Evolutionary conservation across 495 filamentous ascomycete genomes (phyloP).

Genomic region (Lasiosphaeria miniovina): DNA sequence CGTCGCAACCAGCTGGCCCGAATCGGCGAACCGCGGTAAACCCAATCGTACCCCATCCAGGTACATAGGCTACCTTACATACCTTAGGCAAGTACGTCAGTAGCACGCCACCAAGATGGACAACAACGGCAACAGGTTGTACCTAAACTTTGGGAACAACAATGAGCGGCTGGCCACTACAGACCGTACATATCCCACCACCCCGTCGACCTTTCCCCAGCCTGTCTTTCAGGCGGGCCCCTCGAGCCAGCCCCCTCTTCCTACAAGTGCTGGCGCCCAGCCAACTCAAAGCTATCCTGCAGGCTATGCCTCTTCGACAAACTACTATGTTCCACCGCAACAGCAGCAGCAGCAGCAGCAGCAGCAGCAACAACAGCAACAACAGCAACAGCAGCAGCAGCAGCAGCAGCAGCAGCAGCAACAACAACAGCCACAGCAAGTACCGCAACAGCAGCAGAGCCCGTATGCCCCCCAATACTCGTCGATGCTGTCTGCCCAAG

Average conservation of each 20-base stretch:
- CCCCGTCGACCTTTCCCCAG: conserved; percentile 93
- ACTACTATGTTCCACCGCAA: conserved; percentile 25
- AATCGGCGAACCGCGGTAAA: not conserved
- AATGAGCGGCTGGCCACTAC: conserved; percentile 62
- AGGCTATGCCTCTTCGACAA: conserved; percentile 24
- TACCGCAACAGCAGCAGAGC: conserved; percentile 15
- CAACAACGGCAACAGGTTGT: conserved; percentile 60
- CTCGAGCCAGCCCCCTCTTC: conserved; percentile 27
- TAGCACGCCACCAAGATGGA: conserved; percentile 39
- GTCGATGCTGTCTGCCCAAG: conserved; percentile 27
- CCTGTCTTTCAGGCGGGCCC: conserved; percentile 58
- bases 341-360: conserved; percentile 7
- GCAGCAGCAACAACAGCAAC: conserved; percentile 11
- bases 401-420: conserved; percentile 13
- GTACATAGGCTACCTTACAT: too few species aligned
- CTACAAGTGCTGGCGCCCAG: conserved; percentile 20
- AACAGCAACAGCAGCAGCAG: not conserved
- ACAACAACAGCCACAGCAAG: conserved; percentile 12
- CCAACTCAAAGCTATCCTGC: conserved; percentile 39
- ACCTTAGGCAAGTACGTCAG: not conserved
- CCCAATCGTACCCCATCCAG: not conserved
- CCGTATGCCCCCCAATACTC: conserved; percentile 40
- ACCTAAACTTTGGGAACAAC: conserved; percentile 69
- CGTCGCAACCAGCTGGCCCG: not conserved
- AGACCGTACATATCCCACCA: conserved; percentile 90